These are phyloP conservation scores for Sisymbrium irio DNA, from an alignment of 345 rosid genomes.

Conservation along the genomic window DNA sequence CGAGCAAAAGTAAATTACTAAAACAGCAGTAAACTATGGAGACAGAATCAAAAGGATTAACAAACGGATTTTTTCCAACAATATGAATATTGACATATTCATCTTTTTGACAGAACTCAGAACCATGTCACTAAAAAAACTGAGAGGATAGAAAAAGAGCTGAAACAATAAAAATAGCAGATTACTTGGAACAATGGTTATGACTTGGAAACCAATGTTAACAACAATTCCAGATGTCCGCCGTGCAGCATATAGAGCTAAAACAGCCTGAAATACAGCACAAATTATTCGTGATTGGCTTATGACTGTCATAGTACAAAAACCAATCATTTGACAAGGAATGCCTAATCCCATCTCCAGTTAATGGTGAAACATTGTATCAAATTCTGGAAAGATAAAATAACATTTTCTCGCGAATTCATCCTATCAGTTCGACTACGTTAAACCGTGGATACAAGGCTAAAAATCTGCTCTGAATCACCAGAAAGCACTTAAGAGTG, in stretches of 20 bases:
- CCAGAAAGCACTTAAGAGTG: neutral
- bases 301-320: neutral
- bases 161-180: neutral
- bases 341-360: neutral
- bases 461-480: neutral
- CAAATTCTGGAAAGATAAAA: neutral
- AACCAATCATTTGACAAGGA: neutral
- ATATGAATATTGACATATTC: neutral
- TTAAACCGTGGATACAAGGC: neutral
- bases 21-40: constrained; percentile 9
- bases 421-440: neutral
- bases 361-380: neutral
- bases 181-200: constrained; percentile 88
- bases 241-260: constrained; percentile 74
- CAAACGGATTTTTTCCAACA: neutral
- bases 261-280: constrained; percentile 57
- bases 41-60: neutral
- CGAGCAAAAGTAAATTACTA: constrained; percentile 20
- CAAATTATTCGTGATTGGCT: neutral
- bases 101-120: constrained; percentile 15
- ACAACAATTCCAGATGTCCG: constrained; percentile 83
- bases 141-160: neutral
- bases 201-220: constrained; percentile 89
- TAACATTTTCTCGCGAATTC: neutral
- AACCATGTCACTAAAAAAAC: neutral